These are phyloP conservation scores for Melaleuca alternifolia DNA, from an alignment of 345 rosid genomes.

Conservation along the genomic window DNA sequence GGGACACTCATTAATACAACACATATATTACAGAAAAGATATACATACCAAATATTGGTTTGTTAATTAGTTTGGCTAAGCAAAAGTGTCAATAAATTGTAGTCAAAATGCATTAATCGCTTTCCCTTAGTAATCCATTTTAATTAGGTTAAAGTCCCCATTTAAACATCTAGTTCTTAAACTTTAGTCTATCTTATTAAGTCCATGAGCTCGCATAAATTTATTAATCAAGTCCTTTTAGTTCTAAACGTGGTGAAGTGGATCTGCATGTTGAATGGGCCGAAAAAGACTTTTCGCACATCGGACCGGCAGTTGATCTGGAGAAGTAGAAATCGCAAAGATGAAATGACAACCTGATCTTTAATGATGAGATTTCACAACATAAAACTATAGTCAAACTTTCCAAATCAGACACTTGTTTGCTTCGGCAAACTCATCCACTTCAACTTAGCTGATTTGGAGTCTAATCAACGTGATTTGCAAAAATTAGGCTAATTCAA, in stretches of 20 bases:
- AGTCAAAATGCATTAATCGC: no score
- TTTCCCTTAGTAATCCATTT: neutral
- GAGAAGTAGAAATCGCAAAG: neutral
- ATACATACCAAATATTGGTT: no score
- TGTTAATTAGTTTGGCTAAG: no score
- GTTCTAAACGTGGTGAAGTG: neutral
- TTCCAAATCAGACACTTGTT: no score
- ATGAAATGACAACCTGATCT: neutral
- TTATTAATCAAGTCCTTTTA: neutral
- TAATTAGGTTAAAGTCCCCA: neutral
- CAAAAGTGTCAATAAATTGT: no score
- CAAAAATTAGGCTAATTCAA: no score
- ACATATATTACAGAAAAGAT: no score
- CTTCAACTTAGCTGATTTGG: no score
- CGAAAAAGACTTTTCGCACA: neutral
- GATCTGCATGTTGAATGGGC: neutral
- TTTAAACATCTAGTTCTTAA: neutral
- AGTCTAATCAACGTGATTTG: no score
- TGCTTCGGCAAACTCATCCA: no score
- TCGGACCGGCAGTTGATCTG: neutral
- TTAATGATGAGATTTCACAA: neutral
- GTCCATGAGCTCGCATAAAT: neutral
- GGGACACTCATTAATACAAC: neutral
- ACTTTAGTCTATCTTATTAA: neutral
- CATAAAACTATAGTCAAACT: neutral